Base-by-base conservation (phyloP, 176 grass and related monocot species). In the maize (Zea mays) region DNA sequence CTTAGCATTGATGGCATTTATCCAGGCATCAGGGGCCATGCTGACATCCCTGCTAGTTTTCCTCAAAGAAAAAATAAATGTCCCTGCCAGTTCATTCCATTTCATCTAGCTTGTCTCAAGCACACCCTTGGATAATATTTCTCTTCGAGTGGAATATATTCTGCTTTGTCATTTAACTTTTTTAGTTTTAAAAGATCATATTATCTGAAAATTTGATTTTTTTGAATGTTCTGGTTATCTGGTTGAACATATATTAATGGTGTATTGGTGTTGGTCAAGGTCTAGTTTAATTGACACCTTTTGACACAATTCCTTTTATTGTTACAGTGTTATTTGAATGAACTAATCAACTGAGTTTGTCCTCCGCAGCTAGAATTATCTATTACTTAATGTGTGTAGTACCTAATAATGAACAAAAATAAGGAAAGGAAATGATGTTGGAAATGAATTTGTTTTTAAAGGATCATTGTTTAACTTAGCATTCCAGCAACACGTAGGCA, bases 71-170 rank as follows among this genome's bases (percentile, higher is more conserved):
- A n/a, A 55, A 55, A n/a, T 2, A 55, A 5, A 2, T 4, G 5
- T 5, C 5, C n/a, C 44, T 47, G 66, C 42, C 21, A 13, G 10
- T 11, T 46, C 41, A 45, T 68, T 45, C 10, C 65, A 68, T 45
- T 2, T 20, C 65, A 1, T 10, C 19, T 45, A 68, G 8, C 64
- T 43, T 67, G 2, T 37, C 34, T 1, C 34, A 16, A 63, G 12
- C 34, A 12, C 21, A 34, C 59, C 61, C 13, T 38, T 63, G 61
- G 61, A 6, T 63, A 63, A 15, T 37, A 63, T 36, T 21, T 4
- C n/a, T 11, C 65, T 68, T 66, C 65, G 34, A 77, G 8, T 77
- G 41, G 50, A 65, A 71, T 86, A 0, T 46, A 46, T 67, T 36
- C 65, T 47, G 17, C 2, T 39, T 87, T 41, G 65, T 65, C 9